phyloP scores from a whole-genome alignment of 2,329 filamentous ascomycete genomes.

The Bipolaris victoriae region DNA sequence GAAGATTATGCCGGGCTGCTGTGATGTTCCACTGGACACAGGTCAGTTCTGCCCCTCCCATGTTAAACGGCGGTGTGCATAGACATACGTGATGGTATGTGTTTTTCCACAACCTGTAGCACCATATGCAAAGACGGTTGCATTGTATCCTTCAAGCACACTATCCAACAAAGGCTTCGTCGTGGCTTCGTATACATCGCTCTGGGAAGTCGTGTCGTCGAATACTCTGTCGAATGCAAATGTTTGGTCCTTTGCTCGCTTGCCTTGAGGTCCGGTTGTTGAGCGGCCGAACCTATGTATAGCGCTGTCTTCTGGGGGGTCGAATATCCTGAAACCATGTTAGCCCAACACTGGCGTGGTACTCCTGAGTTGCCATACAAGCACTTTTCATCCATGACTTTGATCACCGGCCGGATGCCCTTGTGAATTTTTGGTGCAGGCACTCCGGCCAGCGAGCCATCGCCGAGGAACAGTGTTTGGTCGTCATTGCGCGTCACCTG shows the following conservation, averaged over 20 bases:
- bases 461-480: constrained; percentile 89
- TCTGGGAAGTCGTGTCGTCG: constrained; percentile 90
- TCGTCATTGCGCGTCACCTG: constrained; percentile 84
- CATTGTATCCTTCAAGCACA: constrained; percentile 97
- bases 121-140: constrained; percentile 97
- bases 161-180: constrained; percentile 90
- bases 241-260: constrained; percentile 95
- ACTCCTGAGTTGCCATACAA: constrained; percentile 65
- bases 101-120: constrained; percentile 98
- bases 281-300: constrained; percentile 86
- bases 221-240: constrained; percentile 97
- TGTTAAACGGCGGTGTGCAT: background rate
- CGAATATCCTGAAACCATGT: constrained; percentile 75
- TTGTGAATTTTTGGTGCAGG: constrained; percentile 86
- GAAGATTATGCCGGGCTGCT: constrained; percentile 97
- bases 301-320: constrained; percentile 93
- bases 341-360: constrained; percentile 20
- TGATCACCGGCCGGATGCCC: constrained; percentile 89
- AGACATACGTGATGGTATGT: constrained; percentile 75
- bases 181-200: constrained; percentile 93
- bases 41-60: constrained; percentile 22
- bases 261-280: constrained; percentile 73
- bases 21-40: constrained; percentile 69
- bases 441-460: constrained; percentile 88
- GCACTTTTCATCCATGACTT: constrained; percentile 94